phyloP scores from a whole-genome alignment of 306 rosid species.

The Adenanthera pavonina region DNA sequence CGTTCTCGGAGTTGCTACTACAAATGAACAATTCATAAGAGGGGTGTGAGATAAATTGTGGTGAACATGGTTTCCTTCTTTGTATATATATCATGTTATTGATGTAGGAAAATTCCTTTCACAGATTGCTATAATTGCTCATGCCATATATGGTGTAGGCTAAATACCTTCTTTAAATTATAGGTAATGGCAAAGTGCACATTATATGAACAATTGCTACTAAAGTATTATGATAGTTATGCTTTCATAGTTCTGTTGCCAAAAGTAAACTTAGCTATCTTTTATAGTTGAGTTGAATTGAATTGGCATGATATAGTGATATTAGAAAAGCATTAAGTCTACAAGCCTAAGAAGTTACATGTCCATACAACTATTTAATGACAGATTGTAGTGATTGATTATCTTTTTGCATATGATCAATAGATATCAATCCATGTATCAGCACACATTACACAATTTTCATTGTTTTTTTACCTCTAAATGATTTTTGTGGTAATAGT shows the following conservation, averaged over 20 bases:
- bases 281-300: not conserved
- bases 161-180: constrained; percentile 83
- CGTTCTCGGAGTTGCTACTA: too few species aligned
- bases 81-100: constrained; percentile 32
- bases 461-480: not conserved
- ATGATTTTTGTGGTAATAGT: not conserved
- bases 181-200: constrained; percentile 51
- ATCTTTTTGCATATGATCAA: constrained; percentile 7
- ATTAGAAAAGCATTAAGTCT: not conserved
- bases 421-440: not conserved
- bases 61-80: constrained; percentile 24
- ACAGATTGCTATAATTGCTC: constrained; percentile 74
- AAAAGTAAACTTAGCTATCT: not conserved
- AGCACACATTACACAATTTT: not conserved
- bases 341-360: constrained; percentile 10
- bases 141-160: constrained; percentile 87
- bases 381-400: constrained; percentile 5
- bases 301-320: constrained; percentile 12
- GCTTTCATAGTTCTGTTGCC: constrained; percentile 11
- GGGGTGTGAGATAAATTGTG: too few species aligned
- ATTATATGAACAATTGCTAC: constrained; percentile 8
- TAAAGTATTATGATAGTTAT: constrained; percentile 6
- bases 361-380: not conserved
- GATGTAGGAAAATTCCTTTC: constrained; percentile 30
- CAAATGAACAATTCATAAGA: too few species aligned